phyloP scores from a whole-genome alignment of 805 yeast species.

The Ogataea degrootiae region DNA sequence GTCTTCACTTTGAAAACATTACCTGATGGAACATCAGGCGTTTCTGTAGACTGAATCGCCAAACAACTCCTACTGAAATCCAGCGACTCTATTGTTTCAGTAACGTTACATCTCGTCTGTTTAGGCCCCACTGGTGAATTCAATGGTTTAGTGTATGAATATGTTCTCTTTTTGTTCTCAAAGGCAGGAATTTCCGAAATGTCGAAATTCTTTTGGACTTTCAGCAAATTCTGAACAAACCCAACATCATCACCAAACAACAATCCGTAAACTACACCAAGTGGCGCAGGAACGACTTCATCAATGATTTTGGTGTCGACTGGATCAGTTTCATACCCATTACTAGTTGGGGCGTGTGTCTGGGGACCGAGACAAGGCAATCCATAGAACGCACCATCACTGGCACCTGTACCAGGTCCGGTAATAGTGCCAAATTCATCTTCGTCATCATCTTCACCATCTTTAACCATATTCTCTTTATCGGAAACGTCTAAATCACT shows the following conservation, averaged over 20 bases:
- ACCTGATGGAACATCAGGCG: constrained; percentile 86
- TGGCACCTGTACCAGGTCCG: constrained; percentile 17
- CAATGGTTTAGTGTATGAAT: constrained; percentile 59
- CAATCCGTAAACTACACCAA: constrained; percentile 56
- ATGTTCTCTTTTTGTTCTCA: constrained; percentile 38
- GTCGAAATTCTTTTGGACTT: constrained; percentile 61
- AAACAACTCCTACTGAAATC: constrained; percentile 45
- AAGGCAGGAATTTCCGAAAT: constrained; percentile 45
- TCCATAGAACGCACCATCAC: constrained; percentile 32
- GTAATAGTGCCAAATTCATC: background rate
- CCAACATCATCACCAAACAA: constrained; percentile 58
- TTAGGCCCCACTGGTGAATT: constrained; percentile 68
- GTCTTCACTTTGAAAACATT: constrained; percentile 60
- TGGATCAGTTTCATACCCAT: constrained; percentile 37
- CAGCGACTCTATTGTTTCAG: constrained; percentile 50
- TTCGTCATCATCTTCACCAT: background rate
- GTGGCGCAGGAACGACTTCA: constrained; percentile 52
- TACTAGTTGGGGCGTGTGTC: constrained; percentile 32
- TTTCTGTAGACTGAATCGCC: constrained; percentile 54
- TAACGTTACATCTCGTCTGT: constrained; percentile 61
- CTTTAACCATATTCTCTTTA: background rate
- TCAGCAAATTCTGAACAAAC: constrained; percentile 40
- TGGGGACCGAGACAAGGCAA: constrained; percentile 36
- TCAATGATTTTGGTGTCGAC: constrained; percentile 55
- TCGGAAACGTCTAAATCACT: background rate